Conservation (phyloP, 306 rosid species). For the Sicyos edulis region DNA sequence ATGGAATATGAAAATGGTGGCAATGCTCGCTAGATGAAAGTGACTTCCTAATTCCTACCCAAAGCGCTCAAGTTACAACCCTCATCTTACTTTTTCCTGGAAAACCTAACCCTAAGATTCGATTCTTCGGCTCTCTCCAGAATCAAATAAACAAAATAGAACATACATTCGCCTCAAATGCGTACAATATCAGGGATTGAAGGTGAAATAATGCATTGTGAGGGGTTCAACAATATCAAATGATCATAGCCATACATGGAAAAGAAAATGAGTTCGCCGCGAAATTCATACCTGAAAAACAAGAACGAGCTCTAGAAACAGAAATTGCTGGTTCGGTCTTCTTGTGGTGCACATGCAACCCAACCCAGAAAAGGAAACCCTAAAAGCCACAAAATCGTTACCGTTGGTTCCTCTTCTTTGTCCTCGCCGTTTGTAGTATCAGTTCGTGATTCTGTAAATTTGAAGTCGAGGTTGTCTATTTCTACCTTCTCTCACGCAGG, state of each 20-base stretch:
- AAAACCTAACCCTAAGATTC: slow-evolving; percentile 10
- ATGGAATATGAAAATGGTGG: not conserved
- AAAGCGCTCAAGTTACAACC: not conserved
- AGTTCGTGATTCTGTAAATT: not conserved
- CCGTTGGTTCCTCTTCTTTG: not conserved
- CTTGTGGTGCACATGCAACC: not conserved
- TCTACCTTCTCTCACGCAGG: not conserved
- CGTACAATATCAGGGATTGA: not conserved
- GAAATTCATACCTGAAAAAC: slow-evolving; percentile 15
- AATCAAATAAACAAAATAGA: not conserved
- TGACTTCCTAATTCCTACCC: not conserved
- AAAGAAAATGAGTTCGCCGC: slow-evolving; percentile 2
- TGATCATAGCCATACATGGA: not conserved
- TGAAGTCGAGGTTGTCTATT: not conserved
- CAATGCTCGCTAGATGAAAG: not conserved
- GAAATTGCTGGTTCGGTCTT: slow-evolving; percentile 1
- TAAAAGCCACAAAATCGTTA: not conserved
- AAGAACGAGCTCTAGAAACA: not conserved
- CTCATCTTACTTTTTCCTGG: not conserved
- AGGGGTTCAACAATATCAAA: not conserved
- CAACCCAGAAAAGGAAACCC: not conserved
- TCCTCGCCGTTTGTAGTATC: not conserved
- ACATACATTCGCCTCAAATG: not conserved
- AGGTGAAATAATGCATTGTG: not conserved
- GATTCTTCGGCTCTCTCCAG: not conserved